These are phyloP conservation scores for Dorcoceras hygrometricum DNA, from an alignment of 257 asterid genomes.

Conservation along the genomic window DNA sequence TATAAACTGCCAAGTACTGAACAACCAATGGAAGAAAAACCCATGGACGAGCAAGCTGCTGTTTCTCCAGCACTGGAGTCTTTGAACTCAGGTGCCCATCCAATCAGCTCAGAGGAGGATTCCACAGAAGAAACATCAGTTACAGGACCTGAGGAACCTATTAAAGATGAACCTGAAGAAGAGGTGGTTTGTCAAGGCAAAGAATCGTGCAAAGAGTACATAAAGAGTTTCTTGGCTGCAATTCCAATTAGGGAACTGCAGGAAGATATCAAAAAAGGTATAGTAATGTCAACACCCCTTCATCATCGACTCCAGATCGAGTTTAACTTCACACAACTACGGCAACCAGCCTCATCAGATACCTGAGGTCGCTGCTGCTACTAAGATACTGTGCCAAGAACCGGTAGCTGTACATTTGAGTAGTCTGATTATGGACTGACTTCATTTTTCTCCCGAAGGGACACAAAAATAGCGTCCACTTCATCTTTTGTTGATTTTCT, in stretches of 20 bases:
- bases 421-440: conserved; percentile 36
- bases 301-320: conserved; percentile 94
- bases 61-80: conserved; percentile 29
- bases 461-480: conserved; percentile 27
- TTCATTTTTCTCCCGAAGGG: conserved; percentile 25
- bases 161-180: conserved; percentile 41
- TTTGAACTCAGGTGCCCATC: conserved; percentile 24
- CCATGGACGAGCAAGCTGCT: conserved; percentile 29
- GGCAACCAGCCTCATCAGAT: conserved; percentile 19
- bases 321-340: conserved; percentile 64
- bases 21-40: conserved; percentile 45
- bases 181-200: conserved; percentile 67
- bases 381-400: conserved; percentile 6
- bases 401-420: conserved; percentile 32
- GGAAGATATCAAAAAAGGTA: conserved; percentile 77
- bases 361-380: conserved; percentile 16
- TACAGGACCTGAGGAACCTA: conserved; percentile 34
- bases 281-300: conserved; percentile 57
- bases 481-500: conserved; percentile 21
- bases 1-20: conserved; percentile 38
- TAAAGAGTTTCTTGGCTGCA: conserved; percentile 88
- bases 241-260: conserved; percentile 89
- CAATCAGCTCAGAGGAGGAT: conserved; percentile 26
- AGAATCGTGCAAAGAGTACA: conserved; percentile 82
- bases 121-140: conserved; percentile 23